Conservation (phyloP, 2,329 filamentous ascomycete genomes). For the Fusarium gaditjirri region DNA sequence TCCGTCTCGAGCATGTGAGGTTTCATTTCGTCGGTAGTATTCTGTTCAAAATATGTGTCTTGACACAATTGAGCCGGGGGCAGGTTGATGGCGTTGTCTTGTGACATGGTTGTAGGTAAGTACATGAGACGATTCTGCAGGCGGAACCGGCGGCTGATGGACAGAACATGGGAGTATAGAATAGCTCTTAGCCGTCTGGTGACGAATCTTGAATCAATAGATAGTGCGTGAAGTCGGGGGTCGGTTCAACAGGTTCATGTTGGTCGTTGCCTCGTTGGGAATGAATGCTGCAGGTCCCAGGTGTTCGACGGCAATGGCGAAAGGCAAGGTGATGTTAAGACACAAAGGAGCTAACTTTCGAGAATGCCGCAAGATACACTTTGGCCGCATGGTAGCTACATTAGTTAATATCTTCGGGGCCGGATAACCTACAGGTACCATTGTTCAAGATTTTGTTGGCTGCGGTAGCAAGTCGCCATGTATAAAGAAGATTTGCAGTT, state of each 20-base stretch:
- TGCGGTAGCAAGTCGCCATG: too few relatives aligned
- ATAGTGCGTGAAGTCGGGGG: neutral
- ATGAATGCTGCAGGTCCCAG: neutral
- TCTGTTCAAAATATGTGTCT: neutral
- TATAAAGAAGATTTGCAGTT: too few relatives aligned
- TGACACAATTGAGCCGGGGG: rapidly evolving
- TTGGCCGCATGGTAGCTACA: too few relatives aligned
- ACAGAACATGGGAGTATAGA: neutral
- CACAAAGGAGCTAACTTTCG: too few relatives aligned
- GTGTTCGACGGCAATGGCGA: neutral
- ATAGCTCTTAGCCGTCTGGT: neutral
- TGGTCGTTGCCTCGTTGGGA: neutral
- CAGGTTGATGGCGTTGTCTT: neutral
- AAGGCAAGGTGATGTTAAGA: neutral
- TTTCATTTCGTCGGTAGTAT: rapidly evolving
- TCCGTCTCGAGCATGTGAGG: neutral
- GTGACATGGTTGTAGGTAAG: neutral
- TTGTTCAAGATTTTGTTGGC: too few relatives aligned
- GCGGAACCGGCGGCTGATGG: rapidly evolving
- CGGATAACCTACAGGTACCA: too few relatives aligned
- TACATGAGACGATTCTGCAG: rapidly evolving
- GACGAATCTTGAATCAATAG: neutral
- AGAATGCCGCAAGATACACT: too few relatives aligned
- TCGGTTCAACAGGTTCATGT: neutral
- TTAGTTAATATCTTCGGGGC: too few relatives aligned